Conservation (phyloP, 1,284 basidiomycete genomes). For the Ceratobasidium sp. region DNA sequence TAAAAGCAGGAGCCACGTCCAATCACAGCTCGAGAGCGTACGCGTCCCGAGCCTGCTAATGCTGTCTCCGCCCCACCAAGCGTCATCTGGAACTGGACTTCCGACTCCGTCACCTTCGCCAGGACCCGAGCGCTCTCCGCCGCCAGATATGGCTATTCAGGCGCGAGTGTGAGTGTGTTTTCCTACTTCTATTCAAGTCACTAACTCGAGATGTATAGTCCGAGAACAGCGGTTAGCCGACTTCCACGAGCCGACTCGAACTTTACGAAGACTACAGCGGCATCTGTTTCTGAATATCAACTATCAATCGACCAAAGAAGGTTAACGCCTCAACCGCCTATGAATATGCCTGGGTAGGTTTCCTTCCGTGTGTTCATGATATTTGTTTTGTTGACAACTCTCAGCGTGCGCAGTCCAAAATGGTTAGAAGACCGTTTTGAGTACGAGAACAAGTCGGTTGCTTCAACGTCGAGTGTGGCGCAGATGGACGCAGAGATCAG, state of each 20-base stretch:
- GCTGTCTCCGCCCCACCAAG: conserved; percentile 6
- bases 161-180: conserved; percentile 22
- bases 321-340: conserved; percentile 21
- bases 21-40: conserved; percentile 4
- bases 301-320: conserved; percentile 31
- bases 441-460: conserved; percentile 42
- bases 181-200: not conserved
- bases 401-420: not conserved
- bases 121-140: conserved; percentile 25
- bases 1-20: conserved; percentile 13
- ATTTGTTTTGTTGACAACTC: not conserved
- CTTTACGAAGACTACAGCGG: conserved; percentile 40
- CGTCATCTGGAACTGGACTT: conserved; percentile 30
- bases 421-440: conserved; percentile 37
- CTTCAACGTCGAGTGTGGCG: conserved; percentile 37
- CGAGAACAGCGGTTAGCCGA: conserved; percentile 36
- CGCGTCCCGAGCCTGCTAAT: conserved; percentile 25
- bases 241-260: conserved; percentile 32
- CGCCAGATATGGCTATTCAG: conserved; percentile 34
- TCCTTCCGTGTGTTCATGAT: not conserved
- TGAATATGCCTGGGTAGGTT: conserved; percentile 27
- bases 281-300: conserved; percentile 27
- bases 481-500: conserved; percentile 45
- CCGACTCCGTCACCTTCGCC: conserved; percentile 37
- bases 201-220: conserved; percentile 3